Percentiles rank a stretch among this genome's conserved stretches.
phyloP scores from a whole-genome alignment of 495 filamentous ascomycete genomes.

The Halenospora varia region DNA sequence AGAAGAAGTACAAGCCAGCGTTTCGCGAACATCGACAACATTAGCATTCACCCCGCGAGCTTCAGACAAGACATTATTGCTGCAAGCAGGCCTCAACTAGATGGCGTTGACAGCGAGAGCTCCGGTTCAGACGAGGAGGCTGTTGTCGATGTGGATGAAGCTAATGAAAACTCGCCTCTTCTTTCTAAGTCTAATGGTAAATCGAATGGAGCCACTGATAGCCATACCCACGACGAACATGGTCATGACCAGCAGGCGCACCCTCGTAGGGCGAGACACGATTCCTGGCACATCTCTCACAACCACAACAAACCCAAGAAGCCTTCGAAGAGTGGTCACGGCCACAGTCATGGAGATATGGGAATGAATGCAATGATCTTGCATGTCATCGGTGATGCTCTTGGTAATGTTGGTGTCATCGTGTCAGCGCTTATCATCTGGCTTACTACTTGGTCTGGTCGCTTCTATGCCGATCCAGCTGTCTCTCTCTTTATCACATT shows the following conservation, averaged over 20 bases:
- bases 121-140: slow-evolving; percentile 45
- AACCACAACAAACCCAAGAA: slow-evolving; percentile 78
- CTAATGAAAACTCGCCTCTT: slow-evolving; percentile 44
- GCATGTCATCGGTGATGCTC: slow-evolving; percentile 92
- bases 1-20: slow-evolving; percentile 52
- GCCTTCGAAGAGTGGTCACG: slow-evolving; percentile 50
- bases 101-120: slow-evolving; percentile 48
- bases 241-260: slow-evolving; percentile 1
- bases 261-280: slow-evolving; percentile 9
- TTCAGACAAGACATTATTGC: slow-evolving; percentile 89
- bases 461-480: slow-evolving; percentile 80
- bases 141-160: slow-evolving; percentile 21
- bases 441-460: slow-evolving; percentile 60
- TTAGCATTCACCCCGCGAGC: slow-evolving; percentile 83
- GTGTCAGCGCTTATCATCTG: slow-evolving; percentile 89
- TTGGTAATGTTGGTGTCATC: slow-evolving; percentile 97
- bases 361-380: slow-evolving; percentile 98
- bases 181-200: slow-evolving; percentile 17
- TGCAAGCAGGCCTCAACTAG: slow-evolving; percentile 54
- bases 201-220: slow-evolving; percentile 17
- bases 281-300: slow-evolving; percentile 56
- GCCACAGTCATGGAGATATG: slow-evolving; percentile 80
- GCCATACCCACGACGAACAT: slow-evolving; percentile 13
- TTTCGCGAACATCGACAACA: slow-evolving; percentile 60
- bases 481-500: slow-evolving; percentile 96